A percentile compares a stretch with the other conserved stretches of the same genome.
Evolutionary conservation across 768 basidiomycete genomes (phyloP).

Genomic region (Lactarius pseudohatsudake): DNA sequence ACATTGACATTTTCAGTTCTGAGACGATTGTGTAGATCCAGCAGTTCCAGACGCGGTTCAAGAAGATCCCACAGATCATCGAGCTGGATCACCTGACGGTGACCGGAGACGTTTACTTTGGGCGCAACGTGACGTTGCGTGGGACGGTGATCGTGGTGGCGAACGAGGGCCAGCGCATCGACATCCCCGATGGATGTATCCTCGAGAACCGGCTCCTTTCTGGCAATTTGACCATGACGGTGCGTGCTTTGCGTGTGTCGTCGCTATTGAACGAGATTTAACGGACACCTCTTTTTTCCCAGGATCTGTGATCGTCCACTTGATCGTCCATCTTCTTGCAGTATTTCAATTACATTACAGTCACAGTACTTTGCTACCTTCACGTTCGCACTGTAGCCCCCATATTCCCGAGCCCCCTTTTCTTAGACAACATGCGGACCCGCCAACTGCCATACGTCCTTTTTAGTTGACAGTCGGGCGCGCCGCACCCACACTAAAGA

Average conservation of each 20-base stretch:
- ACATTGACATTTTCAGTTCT: background rate
- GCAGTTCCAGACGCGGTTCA: conserved; percentile 93
- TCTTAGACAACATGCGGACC: background rate
- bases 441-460: background rate
- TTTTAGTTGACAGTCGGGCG: background rate
- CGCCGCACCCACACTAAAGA: background rate
- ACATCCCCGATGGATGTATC: conserved; percentile 73
- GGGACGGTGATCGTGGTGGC: conserved; percentile 89
- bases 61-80: conserved; percentile 86
- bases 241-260: conserved; percentile 24
- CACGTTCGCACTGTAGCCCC: background rate
- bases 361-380: background rate
- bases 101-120: conserved; percentile 88
- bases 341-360: background rate
- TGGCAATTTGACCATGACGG: conserved; percentile 84
- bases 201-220: conserved; percentile 76
- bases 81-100: conserved; percentile 96
- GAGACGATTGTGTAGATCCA: conserved; percentile 49
- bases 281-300: background rate
- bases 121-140: conserved; percentile 78
- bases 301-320: conserved; percentile 19
- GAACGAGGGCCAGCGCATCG: conserved; percentile 72
- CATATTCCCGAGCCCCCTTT: background rate
- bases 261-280: background rate
- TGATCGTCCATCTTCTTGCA: background rate